These are phyloP conservation scores for Bombardia bombarda DNA, from an alignment of 495 filamentous ascomycete species.

Conservation along the genomic window DNA sequence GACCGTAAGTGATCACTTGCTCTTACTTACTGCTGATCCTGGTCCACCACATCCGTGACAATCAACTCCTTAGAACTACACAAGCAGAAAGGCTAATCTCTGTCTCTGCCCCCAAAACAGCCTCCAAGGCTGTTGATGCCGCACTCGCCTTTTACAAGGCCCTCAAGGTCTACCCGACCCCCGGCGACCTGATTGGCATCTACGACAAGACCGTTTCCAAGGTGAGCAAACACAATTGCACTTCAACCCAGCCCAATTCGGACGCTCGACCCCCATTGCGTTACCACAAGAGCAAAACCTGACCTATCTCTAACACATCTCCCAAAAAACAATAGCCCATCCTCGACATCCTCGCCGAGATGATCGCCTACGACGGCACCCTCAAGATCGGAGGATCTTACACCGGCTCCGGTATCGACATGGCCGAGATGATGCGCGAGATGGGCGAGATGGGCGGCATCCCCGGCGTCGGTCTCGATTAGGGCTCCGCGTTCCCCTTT, in stretches of 20 bases:
- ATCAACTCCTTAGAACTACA: neutral
- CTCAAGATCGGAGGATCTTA: conserved; percentile 54
- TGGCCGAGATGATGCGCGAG: conserved; percentile 29
- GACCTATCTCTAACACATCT: conserved; percentile 11
- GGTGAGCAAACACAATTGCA: conserved; percentile 31
- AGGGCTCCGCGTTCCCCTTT: too few relatives aligned
- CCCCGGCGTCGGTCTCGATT: conserved; percentile 36
- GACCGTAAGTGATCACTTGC: conserved; percentile 39
- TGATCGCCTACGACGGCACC: conserved; percentile 83
- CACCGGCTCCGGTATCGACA: conserved; percentile 23
- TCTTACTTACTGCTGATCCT: too few relatives aligned
- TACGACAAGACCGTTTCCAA: conserved; percentile 99
- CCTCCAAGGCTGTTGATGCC: conserved; percentile 67
- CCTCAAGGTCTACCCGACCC: conserved; percentile 94
- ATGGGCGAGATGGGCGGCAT: conserved; percentile 17
- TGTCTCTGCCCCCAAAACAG: conserved; percentile 31
- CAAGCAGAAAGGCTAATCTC: neutral
- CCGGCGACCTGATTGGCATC: conserved; percentile 84
- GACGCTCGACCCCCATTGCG: neutral
- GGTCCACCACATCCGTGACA: too few relatives aligned
- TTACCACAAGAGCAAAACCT: neutral
- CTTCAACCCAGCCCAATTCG: neutral
- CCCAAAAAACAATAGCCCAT: conserved; percentile 51
- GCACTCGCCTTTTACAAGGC: conserved; percentile 96
- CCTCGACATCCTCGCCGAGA: conserved; percentile 90